Base-by-base conservation (phyloP, 2,329 filamentous ascomycete genomes). In the Talaromyces sp. region DNA sequence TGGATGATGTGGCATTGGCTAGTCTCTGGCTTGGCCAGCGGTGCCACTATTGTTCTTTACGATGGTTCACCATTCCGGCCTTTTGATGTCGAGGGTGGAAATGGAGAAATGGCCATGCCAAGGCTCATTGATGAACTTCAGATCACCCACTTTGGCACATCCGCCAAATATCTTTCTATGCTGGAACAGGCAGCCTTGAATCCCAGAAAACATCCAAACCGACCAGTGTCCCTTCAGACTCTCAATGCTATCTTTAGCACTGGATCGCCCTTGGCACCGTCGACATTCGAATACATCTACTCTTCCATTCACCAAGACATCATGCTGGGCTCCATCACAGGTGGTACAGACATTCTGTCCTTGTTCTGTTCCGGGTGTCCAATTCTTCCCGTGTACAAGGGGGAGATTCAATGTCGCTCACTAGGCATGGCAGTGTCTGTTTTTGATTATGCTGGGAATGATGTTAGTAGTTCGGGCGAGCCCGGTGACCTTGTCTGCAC, bases 1-100 rank as follows among this genome's bases (percentile, higher is more conserved):
- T 97, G 92, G 94, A 97, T 99, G 92, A 97, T 97, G 93, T 97
- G 92, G 91, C 93, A 97, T 71, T 97, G 93, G 92, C 86, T 92
- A 36, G 83, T 97, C 17, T 93, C 90, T 1, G 90, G 87, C 5
- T 84, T 97, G 3, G 89, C 92, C 9, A 86, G 85, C 27, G 93
- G 93, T 48, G 84, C 89, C 10, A 93, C 90, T 0, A 78, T 97
- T 11, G 82, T 97, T 17, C 81, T 97, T 3, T 99, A 97, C 73
- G 90, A 96, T 48, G 94, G 94, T 43, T 96, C 90, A 0, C 94
- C 94, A 0, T 97, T 97, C 78, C 82, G 82, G 44, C 89, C 89
- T 0, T 80, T 82, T 1, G 77, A 80, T 36, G 65, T 73, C 7
- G 82, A 83, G 49, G 74, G 79, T 6, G 72, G 71, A 2, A 80